Conservation (phyloP, 768 basidiomycete genomes). For the Lentinus tigrinus region DNA sequence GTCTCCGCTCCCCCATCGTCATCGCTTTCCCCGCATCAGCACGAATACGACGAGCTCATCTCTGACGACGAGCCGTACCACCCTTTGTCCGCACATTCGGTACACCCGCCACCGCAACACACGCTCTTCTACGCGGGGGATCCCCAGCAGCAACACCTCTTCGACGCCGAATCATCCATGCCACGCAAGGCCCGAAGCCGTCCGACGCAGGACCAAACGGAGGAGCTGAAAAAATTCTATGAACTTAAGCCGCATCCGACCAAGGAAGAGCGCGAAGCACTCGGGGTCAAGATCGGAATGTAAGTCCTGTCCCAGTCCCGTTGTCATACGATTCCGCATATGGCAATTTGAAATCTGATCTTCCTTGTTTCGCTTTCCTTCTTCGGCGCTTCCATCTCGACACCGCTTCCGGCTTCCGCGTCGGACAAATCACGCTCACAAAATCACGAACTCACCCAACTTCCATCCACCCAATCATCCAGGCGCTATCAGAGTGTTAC, state of each 20-base stretch:
- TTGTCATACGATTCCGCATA: conserved; percentile 5
- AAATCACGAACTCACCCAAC: conserved; percentile 3
- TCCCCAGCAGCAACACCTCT: conserved; percentile 49
- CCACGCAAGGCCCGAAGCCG: conserved; percentile 63
- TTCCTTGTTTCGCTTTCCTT: conserved; percentile 11
- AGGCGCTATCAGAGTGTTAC: conserved; percentile 81
- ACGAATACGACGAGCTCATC: conserved; percentile 43
- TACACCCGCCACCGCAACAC: conserved; percentile 29
- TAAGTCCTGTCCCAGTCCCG: conserved; percentile 37
- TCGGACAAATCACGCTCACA: conserved; percentile 12
- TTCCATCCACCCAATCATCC: conserved; percentile 13
- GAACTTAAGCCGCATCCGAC: conserved; percentile 64
- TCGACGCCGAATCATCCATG: conserved; percentile 39
- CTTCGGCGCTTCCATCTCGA: conserved; percentile 18
- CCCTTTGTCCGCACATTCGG: conserved; percentile 15
- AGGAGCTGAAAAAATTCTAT: conserved; percentile 69
- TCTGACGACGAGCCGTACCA: conserved; percentile 44
- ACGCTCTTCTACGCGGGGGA: conserved; percentile 44
- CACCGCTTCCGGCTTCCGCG: conserved; percentile 11
- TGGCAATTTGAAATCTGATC: conserved; percentile 15
- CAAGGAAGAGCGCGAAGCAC: conserved; percentile 60
- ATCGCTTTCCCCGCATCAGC: conserved; percentile 21
- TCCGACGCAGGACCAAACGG: conserved; percentile 62
- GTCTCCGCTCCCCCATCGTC: conserved; percentile 35
- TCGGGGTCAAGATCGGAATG: conserved; percentile 75